These are phyloP conservation scores for Paramecium caudatum DNA, from an alignment of 73 alveolate genomes.

Conservation along the genomic window DNA sequence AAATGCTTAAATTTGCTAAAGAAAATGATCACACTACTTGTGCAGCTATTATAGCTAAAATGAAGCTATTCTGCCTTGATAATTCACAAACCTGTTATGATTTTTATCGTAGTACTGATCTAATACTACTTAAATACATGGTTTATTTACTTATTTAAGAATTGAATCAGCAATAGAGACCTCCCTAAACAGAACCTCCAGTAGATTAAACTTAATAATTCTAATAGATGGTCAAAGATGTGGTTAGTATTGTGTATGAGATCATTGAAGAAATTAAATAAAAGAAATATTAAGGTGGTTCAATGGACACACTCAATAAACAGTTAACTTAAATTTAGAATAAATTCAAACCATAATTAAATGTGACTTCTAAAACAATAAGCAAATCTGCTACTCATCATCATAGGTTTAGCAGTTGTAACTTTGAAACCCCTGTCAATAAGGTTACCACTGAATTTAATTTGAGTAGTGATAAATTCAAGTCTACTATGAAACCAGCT, in stretches of 20 bases:
- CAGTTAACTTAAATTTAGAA: not conserved
- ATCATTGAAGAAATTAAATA: constrained; percentile 38
- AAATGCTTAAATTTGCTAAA: not conserved
- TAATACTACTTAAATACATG: constrained; percentile 52
- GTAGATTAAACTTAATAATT: not conserved
- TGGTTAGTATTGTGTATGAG: constrained; percentile 39
- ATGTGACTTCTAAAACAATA: not conserved
- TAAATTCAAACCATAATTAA: not conserved
- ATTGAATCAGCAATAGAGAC: not conserved
- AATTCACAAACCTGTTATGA: constrained; percentile 34
- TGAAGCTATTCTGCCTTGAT: constrained; percentile 43
- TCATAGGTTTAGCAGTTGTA: constrained; percentile 11
- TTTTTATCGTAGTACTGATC: constrained; percentile 57
- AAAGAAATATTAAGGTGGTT: not conserved
- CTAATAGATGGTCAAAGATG: constrained; percentile 7
- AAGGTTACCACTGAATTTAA: not conserved
- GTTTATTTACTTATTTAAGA: constrained; percentile 24
- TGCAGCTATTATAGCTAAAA: constrained; percentile 8
- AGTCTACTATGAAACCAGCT: not conserved
- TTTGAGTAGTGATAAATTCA: not conserved
- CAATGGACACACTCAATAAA: not conserved
- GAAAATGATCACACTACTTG: constrained; percentile 9
- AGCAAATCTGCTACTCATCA: constrained; percentile 15
- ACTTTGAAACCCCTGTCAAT: not conserved
- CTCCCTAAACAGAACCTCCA: not conserved